Evolutionary conservation across 768 basidiomycete genomes (phyloP).

Genomic region (Chalciporus pseudorubinellus): DNA sequence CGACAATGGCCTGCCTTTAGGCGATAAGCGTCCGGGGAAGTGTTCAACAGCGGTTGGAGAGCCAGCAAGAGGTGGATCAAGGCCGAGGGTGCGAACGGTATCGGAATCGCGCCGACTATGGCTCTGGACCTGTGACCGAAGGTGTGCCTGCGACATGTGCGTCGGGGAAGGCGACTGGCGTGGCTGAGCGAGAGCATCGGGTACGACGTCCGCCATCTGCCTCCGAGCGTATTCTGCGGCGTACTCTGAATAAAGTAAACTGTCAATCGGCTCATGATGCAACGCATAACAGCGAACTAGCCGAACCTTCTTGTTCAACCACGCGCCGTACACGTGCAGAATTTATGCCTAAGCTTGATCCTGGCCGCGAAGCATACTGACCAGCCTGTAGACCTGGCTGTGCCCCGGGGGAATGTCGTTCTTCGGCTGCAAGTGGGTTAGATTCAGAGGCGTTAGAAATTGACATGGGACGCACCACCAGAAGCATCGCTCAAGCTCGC

Average conservation of each 20-base stretch:
- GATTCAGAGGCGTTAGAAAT: slow-evolving; percentile 27
- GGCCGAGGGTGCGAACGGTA: slow-evolving; percentile 55
- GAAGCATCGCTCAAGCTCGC: slow-evolving; percentile 71
- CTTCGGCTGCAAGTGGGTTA: slow-evolving; percentile 24
- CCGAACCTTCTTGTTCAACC: slow-evolving; percentile 44
- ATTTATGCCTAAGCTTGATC: slow-evolving; percentile 42
- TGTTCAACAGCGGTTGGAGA: slow-evolving; percentile 56
- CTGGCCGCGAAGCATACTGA: slow-evolving; percentile 37
- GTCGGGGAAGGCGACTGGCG: slow-evolving; percentile 58
- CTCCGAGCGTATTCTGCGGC: slow-evolving; percentile 23
- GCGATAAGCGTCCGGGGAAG: slow-evolving; percentile 30
- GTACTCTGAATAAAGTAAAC: slow-evolving; percentile 20
- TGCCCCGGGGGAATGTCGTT: slow-evolving; percentile 24
- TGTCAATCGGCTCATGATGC: slow-evolving; percentile 7
- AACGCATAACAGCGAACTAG: slow-evolving; percentile 10
- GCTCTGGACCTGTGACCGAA: slow-evolving; percentile 32
- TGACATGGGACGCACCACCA: slow-evolving; percentile 23
- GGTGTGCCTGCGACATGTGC: slow-evolving; percentile 32
- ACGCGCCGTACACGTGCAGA: slow-evolving; percentile 39
- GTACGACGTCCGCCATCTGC: slow-evolving; percentile 9
- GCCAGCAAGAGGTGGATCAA: slow-evolving; percentile 38
- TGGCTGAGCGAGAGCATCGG: slow-evolving; percentile 23
- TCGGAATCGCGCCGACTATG: slow-evolving; percentile 78
- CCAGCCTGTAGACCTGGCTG: slow-evolving; percentile 12
- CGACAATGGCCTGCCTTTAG: slow-evolving; percentile 25